A percentile compares a stretch with the other conserved stretches of the same genome.
phyloP scores from a whole-genome alignment of 1,284 basidiomycete species.

The Rhodotorula sp. region DNA sequence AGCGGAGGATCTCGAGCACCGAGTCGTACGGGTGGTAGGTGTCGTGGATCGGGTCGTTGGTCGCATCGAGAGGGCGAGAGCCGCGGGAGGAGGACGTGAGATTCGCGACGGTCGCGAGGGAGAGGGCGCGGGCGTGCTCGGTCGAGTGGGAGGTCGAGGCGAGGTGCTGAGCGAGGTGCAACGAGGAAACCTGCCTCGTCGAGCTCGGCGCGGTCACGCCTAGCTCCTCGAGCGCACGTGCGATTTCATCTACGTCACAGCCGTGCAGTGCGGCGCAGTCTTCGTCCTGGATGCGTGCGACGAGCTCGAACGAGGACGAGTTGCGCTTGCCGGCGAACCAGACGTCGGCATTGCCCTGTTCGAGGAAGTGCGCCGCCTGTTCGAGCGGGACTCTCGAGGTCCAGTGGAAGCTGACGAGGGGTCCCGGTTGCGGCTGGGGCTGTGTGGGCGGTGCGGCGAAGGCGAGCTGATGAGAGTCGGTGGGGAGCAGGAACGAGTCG shows the following conservation, averaged over 20 bases:
- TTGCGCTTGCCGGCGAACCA: constrained; percentile 4
- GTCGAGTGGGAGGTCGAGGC: constrained; percentile 5
- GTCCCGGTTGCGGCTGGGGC: background rate
- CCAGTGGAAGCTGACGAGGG: background rate
- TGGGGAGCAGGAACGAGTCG: background rate
- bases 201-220: background rate
- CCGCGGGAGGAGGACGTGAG: background rate
- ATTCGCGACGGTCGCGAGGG: constrained; percentile 16
- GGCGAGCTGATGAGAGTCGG: constrained; percentile 7
- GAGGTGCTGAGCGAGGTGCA: background rate
- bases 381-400: background rate
- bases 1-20: constrained; percentile 26
- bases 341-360: constrained; percentile 1
- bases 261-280: background rate
- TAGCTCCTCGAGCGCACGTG: background rate
- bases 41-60: constrained; percentile 32
- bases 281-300: background rate
- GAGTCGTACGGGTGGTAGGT: constrained; percentile 39
- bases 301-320: background rate
- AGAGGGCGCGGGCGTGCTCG: constrained; percentile 6
- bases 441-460: background rate
- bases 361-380: background rate
- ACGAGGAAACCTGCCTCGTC: background rate
- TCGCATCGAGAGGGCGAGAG: background rate
- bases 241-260: background rate